Conservation (phyloP, 2,329 filamentous ascomycete species). For the Alternaria brassicicola region DNA sequence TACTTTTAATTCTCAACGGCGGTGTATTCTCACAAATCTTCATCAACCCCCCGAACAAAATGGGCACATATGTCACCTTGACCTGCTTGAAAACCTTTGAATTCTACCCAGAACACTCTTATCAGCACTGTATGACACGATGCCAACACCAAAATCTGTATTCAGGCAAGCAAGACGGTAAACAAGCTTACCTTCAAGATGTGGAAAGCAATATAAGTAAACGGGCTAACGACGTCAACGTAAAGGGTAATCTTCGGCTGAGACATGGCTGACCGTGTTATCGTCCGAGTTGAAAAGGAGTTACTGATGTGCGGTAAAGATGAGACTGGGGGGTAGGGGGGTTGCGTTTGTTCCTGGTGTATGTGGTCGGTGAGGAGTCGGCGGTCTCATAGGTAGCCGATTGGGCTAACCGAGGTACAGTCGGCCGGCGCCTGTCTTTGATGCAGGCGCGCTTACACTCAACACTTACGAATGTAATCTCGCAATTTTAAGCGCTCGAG, state of each 20-base stretch:
- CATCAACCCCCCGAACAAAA: slow-evolving; percentile 66
- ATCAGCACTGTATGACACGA: background rate
- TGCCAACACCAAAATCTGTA: background rate
- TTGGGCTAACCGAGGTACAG: slow-evolving; percentile 5
- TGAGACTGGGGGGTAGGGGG: background rate
- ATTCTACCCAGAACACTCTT: slow-evolving; percentile 49
- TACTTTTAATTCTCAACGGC: slow-evolving; percentile 64
- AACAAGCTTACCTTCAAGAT: slow-evolving; percentile 56
- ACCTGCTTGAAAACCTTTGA: slow-evolving; percentile 61
- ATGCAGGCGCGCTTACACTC: background rate
- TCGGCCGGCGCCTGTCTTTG: background rate
- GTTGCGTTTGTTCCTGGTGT: background rate
- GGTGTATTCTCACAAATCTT: slow-evolving; percentile 60
- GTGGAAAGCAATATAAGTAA: slow-evolving; percentile 66
- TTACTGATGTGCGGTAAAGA: background rate
- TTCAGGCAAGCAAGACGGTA: background rate
- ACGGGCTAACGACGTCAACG: slow-evolving; percentile 65
- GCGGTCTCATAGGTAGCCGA: background rate
- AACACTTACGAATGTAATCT: too few species aligned
- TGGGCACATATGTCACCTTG: slow-evolving; percentile 63
- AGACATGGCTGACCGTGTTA: slow-evolving; percentile 45
- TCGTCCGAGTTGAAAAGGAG: background rate
- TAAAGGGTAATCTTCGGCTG: slow-evolving; percentile 62
- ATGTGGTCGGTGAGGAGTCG: background rate
- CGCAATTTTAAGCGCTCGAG: too few species aligned